Evolutionary conservation across 2,329 filamentous ascomycete genomes (phyloP).

Genomic region (Claviceps africana): DNA sequence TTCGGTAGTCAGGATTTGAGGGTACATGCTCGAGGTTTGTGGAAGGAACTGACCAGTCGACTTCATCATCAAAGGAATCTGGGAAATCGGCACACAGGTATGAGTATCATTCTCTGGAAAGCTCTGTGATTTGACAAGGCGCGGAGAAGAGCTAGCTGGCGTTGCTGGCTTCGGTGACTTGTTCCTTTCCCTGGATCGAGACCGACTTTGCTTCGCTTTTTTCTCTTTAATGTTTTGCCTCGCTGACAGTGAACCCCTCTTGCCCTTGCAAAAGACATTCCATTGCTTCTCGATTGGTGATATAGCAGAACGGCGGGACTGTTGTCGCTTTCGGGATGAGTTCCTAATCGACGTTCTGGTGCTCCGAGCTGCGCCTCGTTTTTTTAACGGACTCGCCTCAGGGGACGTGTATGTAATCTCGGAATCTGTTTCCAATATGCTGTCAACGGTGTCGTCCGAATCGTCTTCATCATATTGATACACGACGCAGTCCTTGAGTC

Average conservation of each 20-base stretch:
- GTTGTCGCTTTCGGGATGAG: background rate
- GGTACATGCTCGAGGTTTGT: background rate
- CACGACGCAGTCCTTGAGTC: background rate
- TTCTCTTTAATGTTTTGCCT: background rate
- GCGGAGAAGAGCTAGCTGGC: background rate
- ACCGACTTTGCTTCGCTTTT: background rate
- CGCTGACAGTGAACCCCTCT: background rate
- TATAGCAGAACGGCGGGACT: background rate
- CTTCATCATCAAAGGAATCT: background rate
- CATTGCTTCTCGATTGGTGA: background rate
- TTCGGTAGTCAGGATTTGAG: background rate
- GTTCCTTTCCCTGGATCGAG: background rate
- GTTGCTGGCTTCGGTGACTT: background rate
- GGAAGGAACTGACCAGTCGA: background rate
- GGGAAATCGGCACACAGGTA: background rate
- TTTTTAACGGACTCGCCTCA: background rate
- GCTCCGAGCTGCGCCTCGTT: background rate
- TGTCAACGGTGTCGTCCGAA: slow-evolving; percentile 2
- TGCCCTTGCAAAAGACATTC: background rate
- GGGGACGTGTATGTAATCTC: background rate
- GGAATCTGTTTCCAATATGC: background rate
- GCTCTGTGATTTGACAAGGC: background rate
- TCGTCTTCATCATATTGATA: background rate
- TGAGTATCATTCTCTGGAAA: background rate
- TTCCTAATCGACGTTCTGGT: background rate